Base-by-base conservation (phyloP, 805 yeast genomes). In the Sporopachydermia quercuum region DNA sequence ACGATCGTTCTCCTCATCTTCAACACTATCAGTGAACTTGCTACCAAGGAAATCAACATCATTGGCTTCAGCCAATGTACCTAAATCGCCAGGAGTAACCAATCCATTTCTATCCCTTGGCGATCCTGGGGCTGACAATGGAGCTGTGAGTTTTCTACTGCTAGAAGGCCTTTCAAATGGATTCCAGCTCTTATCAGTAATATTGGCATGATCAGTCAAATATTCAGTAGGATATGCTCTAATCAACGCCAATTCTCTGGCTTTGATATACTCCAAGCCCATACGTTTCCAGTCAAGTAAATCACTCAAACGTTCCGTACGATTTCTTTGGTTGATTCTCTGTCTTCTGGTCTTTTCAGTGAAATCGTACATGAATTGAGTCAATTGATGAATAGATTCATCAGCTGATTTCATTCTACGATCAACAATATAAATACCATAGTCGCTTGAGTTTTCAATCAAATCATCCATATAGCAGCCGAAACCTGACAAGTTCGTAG, bases 381-480 rank as follows among this genome's bases (percentile, higher is more conserved):
- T 70, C 52, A 82, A 66, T 57, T 82, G 93, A 52, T 79, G 73
- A 50, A 82, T 81, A 17, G 83, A 74, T 53, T 82, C 93, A 49
- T 82, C 89, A 35, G 82, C 86, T 1, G 76, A 66, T 56, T 81
- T 81, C 70, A 77, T 68, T 57, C 89, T 71, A 59, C 94, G 70
- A 56, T 82, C 94, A 41, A 81, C 91, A 43, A 82, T 79, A 57
- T 82, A 82, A 51, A 82, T 82, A 55, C 94, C 94, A 51, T 82
- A 82, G 56, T 82, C 91, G 44, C 76, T 70, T 5, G 91, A 78
- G 46, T 78, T 78, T 54, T 82, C 93, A 54, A 82, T 82, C 47
- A 82, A 64, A 57, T 82, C 91, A 58, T 82, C 94, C 94, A 82
- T 82, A 58, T 82, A 82, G 40, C 93, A 84, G 42, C 93, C 94